Evolutionary conservation across 768 basidiomycete genomes (phyloP), one percentile per base, ranked within the genome.

Genomic region (Termitomyces bulborhizus): DNA sequence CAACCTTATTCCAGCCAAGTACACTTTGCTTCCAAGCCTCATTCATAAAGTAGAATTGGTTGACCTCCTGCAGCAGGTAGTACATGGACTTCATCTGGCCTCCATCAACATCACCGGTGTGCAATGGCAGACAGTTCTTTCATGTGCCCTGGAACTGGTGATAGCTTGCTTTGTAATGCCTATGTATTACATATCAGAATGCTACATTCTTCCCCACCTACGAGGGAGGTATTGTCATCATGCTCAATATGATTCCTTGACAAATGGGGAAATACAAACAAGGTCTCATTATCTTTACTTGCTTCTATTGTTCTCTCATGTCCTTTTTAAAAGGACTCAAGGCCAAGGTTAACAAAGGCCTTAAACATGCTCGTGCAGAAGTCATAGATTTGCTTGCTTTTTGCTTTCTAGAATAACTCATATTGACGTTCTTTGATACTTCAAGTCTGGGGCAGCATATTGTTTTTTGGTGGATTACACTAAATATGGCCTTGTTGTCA

Each of bases 211-310:
- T 54, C 60, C 3, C 63, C 66, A n/a, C 64, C 67, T 15, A 71
- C 73, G 27, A 64, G 77, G 44, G 77, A 78, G 21, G 68, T 58
- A 16, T 80, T 77, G 24, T 77, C 78, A 3, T 68, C 77, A 34
- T 65, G 78, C 26, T 76, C 73, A 36, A 70, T 80, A 16, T 59
- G 76, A 52, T 78, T 78, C 48, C 63, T 67, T 18, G 74, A 72
- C 51, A 62, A 66, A 36, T 24, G n/a, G 24, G 51, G 43, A 7
- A 54, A 55, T 7, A 57, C 27, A 45, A 55, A 34, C 24, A 57
- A 46, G 21, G 56, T 52, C 31, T 21, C 58, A 32, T 32, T 32
- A 8, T 3, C 1, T 7, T 32, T 32, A 8, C 31, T 32, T 0
- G 31, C 31, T 32, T 32, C 31, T 32, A 32, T 32, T 8, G 31